Evolutionary conservation across 2,329 filamentous ascomycete genomes (phyloP).

Genomic region (Parastagonospora nodorum): DNA sequence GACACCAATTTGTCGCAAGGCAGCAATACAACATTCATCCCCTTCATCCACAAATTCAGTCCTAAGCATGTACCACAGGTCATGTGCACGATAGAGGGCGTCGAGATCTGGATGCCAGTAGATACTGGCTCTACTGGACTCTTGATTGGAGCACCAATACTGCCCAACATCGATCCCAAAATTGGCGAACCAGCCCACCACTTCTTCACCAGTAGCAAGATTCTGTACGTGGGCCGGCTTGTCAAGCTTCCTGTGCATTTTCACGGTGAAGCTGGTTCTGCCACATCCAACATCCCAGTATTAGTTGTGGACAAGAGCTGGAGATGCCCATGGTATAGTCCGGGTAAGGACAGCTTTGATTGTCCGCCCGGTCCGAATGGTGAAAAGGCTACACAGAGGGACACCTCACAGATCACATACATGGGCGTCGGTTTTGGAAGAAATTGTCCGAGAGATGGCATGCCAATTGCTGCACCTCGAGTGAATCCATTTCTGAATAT

Average conservation of each 20-base stretch:
- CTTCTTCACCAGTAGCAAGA: constrained; percentile 42
- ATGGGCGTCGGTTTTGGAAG: constrained; percentile 46
- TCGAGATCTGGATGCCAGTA: constrained; percentile 38
- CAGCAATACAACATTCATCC: constrained; percentile 38
- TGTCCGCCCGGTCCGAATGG: constrained; percentile 36
- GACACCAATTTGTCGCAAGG: constrained; percentile 16
- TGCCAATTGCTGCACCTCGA: constrained; percentile 34
- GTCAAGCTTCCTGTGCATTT: constrained; percentile 36
- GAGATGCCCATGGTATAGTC: constrained; percentile 42
- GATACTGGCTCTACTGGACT: constrained; percentile 45
- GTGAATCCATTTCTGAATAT: constrained; percentile 46
- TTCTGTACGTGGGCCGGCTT: constrained; percentile 40
- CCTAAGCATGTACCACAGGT: constrained; percentile 32
- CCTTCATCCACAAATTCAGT: constrained; percentile 36
- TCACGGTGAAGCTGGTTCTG: constrained; percentile 23
- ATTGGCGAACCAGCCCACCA: constrained; percentile 36
- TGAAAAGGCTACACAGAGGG: constrained; percentile 26
- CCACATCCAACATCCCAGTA: constrained; percentile 32
- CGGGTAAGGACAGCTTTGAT: constrained; percentile 31
- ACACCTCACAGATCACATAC: constrained; percentile 39
- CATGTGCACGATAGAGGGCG: constrained; percentile 32
- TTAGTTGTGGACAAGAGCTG: constrained; percentile 42
- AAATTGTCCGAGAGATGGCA: constrained; percentile 33
- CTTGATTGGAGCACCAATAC: constrained; percentile 38
- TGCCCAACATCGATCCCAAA: constrained; percentile 29